These are phyloP conservation scores for Leptomonas pyrrhocoris DNA, from an alignment of 208 protist species.

Conservation along the genomic window DNA sequence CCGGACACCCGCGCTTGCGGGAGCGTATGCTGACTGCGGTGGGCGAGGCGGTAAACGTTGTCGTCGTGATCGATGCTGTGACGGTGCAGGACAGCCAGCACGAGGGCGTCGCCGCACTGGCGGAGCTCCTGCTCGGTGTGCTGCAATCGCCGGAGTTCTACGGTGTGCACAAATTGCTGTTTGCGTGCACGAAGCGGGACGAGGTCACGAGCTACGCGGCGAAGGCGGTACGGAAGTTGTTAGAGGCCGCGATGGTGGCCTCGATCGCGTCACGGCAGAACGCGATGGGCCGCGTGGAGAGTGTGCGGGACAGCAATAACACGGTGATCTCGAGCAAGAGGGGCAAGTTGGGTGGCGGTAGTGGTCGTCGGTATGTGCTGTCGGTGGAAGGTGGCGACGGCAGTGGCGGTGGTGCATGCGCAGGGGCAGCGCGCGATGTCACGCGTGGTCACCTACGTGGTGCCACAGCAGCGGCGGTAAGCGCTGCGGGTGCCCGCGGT, in stretches of 20 bases:
- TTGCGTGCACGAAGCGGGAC: constrained; percentile 87
- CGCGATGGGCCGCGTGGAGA: constrained; percentile 63
- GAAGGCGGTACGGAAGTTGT: constrained; percentile 71
- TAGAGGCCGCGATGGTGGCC: constrained; percentile 69
- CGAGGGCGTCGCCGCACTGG: constrained; percentile 72
- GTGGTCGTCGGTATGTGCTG: constrained; percentile 40
- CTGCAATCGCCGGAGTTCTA: constrained; percentile 75
- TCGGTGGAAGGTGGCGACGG: constrained; percentile 44
- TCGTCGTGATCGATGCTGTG: constrained; percentile 78
- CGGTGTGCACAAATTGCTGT: constrained; percentile 58
- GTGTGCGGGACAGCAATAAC: constrained; percentile 62
- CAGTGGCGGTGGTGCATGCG: neutral
- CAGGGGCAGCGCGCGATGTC: no score
- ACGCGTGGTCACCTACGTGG: constrained; percentile 1
- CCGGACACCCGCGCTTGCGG: constrained; percentile 79
- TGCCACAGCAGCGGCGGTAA: neutral
- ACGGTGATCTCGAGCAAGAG: constrained; percentile 22
- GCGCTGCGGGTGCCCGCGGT: neutral
- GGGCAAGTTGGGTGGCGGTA: constrained; percentile 6
- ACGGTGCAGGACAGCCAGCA: constrained; percentile 78
- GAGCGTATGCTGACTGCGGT: constrained; percentile 47
- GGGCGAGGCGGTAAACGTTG: constrained; percentile 53
- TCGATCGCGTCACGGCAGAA: constrained; percentile 52
- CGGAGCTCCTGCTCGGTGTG: constrained; percentile 63
- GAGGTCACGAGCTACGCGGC: constrained; percentile 82